Evolutionary conservation across 2,329 filamentous ascomycete genomes (phyloP).

Genomic region (Botrytis deweyae): DNA sequence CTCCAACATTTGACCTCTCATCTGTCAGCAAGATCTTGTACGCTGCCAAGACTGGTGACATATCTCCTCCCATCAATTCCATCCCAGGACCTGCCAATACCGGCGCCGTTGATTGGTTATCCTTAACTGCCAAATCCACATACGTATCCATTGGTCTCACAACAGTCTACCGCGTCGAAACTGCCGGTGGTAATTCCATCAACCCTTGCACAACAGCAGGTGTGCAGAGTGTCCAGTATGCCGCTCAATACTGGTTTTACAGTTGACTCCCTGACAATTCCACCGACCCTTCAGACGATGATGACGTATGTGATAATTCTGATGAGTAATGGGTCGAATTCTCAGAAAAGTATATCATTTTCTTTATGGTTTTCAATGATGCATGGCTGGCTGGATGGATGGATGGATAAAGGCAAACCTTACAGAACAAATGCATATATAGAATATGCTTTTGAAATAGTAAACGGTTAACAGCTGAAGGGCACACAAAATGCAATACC

Average conservation of each 20-base stretch:
- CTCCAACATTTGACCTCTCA: constrained; percentile 36
- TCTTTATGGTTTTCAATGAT: not conserved
- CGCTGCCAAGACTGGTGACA: constrained; percentile 29
- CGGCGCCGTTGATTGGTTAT: constrained; percentile 38
- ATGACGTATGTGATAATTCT: not conserved
- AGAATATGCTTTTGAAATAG: not conserved
- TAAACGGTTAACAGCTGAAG: not conserved
- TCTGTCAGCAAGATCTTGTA: constrained; percentile 29
- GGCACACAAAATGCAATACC: not conserved
- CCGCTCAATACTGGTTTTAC: constrained; percentile 38
- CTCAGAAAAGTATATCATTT: not conserved
- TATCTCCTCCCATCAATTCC: constrained; percentile 32
- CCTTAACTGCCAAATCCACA: constrained; percentile 30
- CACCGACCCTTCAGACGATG: not conserved
- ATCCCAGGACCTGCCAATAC: constrained; percentile 31
- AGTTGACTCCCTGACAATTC: not conserved
- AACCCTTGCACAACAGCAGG: constrained; percentile 27
- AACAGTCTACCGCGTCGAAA: constrained; percentile 37
- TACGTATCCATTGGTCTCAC: constrained; percentile 30
- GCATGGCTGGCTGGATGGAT: not conserved
- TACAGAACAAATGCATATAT: not conserved
- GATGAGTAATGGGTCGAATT: not conserved
- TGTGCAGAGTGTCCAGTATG: constrained; percentile 32
- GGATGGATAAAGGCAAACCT: not conserved
- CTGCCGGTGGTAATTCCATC: constrained; percentile 33